Base-by-base conservation (phyloP, 257 asterid genomes). In the Solanum sitiens region DNA sequence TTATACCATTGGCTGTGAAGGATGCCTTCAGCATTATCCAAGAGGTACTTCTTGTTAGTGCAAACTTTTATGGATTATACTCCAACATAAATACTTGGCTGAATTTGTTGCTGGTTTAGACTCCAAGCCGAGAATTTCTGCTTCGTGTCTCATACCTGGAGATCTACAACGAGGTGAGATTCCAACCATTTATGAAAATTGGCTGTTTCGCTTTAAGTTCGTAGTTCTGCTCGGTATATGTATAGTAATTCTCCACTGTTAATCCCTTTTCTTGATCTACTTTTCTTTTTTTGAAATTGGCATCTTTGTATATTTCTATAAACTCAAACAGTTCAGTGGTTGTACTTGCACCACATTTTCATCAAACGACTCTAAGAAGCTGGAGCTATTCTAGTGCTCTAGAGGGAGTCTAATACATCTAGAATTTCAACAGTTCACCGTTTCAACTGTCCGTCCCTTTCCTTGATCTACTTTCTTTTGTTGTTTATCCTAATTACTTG, bases 81-180 rank as follows among this genome's bases (percentile, higher is more conserved):
- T 82, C 63, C 37, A 61, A 63, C 75, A 86, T 82, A 76, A 67
- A 85, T 87, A 63, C 83, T 83, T 65, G 67, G 70, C 50, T 84
- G 67, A 84, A 70, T 67, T 83, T 71, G 32, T 87, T 85, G 83
- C 84, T 93, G 88, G 90, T 91, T 89, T 93, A 97, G 99, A 97
- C 99, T 91, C 99, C 99, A 87, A 92, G 93, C 83, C 94, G 99
- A 90, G 99, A 96, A 90, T 97, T 90, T 93, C 98, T 97, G 83
- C 99, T 97, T 45, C 99, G 99, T 13, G 94, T 97, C 87, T 96
- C 99, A 33, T 97, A 97, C 91, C 90, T 97, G 98, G 99, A 97
- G 92, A 97, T 97, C 91, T 97, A 97, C 92, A 97, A 97, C 83
- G 99, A 97, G 99, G 99, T 97, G 86, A 77, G 93, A 82, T 89